These are phyloP conservation scores for Cephalotrichum gorgonifer DNA, from an alignment of 2,329 filamentous ascomycete species.

Conservation along the genomic window DNA sequence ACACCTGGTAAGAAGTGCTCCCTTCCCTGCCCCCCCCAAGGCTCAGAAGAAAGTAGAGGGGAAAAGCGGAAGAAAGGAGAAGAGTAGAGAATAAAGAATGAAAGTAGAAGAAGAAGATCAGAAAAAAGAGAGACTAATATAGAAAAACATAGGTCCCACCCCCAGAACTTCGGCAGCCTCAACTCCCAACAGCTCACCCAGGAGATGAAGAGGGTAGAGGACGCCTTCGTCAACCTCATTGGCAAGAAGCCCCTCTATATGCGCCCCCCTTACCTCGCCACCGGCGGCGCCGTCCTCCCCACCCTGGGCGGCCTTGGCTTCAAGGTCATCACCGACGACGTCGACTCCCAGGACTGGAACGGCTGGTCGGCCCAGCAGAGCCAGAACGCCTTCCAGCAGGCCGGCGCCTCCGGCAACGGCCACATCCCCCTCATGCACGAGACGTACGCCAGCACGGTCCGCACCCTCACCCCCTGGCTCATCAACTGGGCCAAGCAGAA, in stretches of 20 bases:
- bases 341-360: constrained; percentile 54
- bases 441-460: constrained; percentile 37
- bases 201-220: constrained; percentile 40
- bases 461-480: constrained; percentile 36
- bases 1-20: constrained; percentile 42
- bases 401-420: constrained; percentile 29
- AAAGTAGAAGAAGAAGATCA: neutral
- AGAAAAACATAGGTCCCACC: constrained; percentile 32
- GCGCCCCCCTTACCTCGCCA: constrained; percentile 38
- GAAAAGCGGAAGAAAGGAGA: neutral
- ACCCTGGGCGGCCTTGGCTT: constrained; percentile 38
- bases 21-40: neutral
- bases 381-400: constrained; percentile 38
- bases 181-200: constrained; percentile 25
- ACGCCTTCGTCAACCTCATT: constrained; percentile 38
- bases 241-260: constrained; percentile 38
- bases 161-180: constrained; percentile 28
- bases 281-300: constrained; percentile 29
- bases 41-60: neutral
- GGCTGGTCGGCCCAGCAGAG: constrained; percentile 37
- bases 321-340: constrained; percentile 49
- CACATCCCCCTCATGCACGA: constrained; percentile 51
- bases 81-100: too few relatives aligned
- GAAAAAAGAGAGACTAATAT: constrained; percentile 2
- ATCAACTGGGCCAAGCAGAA: constrained; percentile 39